Conservation (phyloP, 148 eudicot species). For the Mesembryanthemum crystallinum region DNA sequence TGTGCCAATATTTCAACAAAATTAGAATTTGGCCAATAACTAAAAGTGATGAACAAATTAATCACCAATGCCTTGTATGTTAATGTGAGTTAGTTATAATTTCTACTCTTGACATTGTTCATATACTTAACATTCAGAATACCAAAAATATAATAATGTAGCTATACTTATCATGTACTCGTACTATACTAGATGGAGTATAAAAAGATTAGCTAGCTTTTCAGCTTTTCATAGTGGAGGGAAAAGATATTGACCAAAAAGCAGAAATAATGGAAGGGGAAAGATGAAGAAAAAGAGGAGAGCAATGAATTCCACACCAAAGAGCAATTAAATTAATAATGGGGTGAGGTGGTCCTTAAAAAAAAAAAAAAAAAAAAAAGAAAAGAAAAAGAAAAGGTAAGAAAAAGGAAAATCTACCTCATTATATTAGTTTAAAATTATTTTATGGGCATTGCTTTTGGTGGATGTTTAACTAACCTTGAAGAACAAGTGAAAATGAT, state of each 20-base stretch:
- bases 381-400: no score
- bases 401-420: background rate
- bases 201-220: background rate
- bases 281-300: background rate
- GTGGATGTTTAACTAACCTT: conserved; percentile 2
- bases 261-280: background rate
- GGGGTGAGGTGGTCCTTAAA: background rate
- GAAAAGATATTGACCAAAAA: background rate
- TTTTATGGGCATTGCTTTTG: background rate
- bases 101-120: background rate
- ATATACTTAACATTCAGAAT: background rate
- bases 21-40: no score
- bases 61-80: no score
- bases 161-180: background rate
- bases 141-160: background rate
- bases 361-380: background rate
- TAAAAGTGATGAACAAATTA: no score
- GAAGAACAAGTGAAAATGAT: background rate
- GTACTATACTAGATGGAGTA: no score
- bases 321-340: background rate
- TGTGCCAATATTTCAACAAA: no score
- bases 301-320: conserved; percentile 11
- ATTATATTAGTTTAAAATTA: no score
- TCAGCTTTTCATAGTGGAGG: background rate
- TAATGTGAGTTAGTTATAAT: background rate